Percentiles rank a stretch among this genome's conserved stretches.
These are phyloP conservation scores for Marasmius tenuissimus DNA, from an alignment of 1,284 basidiomycete species.

Conservation along the genomic window DNA sequence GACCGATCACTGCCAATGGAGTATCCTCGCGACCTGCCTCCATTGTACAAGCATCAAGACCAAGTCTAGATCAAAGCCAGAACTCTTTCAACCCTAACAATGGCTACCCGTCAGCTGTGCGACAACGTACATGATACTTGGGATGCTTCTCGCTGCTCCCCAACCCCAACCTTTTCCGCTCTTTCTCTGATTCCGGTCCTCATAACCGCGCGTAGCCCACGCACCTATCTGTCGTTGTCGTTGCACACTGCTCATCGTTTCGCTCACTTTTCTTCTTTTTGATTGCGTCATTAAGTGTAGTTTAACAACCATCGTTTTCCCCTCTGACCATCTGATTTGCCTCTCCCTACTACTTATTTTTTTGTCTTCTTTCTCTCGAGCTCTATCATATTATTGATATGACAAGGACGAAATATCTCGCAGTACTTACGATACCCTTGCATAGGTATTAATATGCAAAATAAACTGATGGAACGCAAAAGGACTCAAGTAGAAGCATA, in stretches of 20 bases:
- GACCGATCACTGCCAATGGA: slow-evolving; percentile 40
- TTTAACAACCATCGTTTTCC: slow-evolving; percentile 5
- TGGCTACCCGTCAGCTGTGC: slow-evolving; percentile 47
- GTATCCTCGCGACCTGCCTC: slow-evolving; percentile 56
- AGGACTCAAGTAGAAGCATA: neutral
- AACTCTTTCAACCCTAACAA: slow-evolving; percentile 46
- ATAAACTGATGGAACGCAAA: neutral
- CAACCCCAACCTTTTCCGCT: slow-evolving; percentile 27
- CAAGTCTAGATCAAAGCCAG: slow-evolving; percentile 37
- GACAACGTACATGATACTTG: slow-evolving; percentile 46
- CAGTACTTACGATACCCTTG: slow-evolving; percentile 48
- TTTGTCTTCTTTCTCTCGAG: slow-evolving; percentile 14
- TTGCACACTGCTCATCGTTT: neutral
- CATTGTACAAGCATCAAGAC: slow-evolving; percentile 43
- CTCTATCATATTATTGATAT: slow-evolving; percentile 36
- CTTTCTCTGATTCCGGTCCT: slow-evolving; percentile 11
- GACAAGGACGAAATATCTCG: slow-evolving; percentile 44
- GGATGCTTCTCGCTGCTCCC: slow-evolving; percentile 5
- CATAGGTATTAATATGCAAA: slow-evolving; percentile 18
- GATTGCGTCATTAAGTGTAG: slow-evolving; percentile 21
- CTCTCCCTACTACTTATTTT: slow-evolving; percentile 16
- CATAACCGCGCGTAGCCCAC: neutral
- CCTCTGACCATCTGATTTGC: slow-evolving; percentile 11
- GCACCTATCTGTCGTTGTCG: neutral
- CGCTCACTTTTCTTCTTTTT: slow-evolving; percentile 2